phyloP scores from a whole-genome alignment of 106 monocot genomes.

The Phalaenopsis aphrodite region DNA sequence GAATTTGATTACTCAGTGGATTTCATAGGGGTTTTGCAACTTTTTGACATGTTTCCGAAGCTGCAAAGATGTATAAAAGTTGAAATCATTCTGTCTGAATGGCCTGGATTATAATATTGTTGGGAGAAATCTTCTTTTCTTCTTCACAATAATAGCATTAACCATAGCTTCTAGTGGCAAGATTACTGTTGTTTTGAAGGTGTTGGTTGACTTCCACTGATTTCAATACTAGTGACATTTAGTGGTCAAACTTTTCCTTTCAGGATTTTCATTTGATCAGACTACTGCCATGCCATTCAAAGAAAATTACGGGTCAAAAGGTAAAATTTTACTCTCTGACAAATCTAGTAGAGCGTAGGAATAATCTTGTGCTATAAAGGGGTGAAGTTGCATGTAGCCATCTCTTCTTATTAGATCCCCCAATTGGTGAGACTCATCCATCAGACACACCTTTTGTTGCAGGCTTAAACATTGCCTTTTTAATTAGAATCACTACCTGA shows the following conservation, averaged over 20 bases:
- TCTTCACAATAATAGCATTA: background rate
- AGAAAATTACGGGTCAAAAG: conserved; percentile 70
- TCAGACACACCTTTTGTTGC: background rate
- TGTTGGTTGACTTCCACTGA: conserved; percentile 12
- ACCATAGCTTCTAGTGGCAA: background rate
- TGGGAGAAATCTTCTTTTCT: conserved; percentile 1
- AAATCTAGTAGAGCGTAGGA: background rate
- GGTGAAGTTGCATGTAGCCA: background rate
- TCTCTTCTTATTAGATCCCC: background rate
- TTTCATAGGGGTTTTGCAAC: background rate
- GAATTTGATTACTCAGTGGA: background rate
- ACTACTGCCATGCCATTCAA: conserved; percentile 42
- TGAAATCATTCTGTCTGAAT: background rate
- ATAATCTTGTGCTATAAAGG: background rate
- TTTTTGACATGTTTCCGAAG: background rate
- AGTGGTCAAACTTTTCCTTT: conserved; percentile 65
- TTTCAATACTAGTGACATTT: conserved; percentile 31
- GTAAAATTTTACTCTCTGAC: conserved; percentile 37
- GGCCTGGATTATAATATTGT: conserved; percentile 3
- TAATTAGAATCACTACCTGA: background rate
- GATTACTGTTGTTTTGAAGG: conserved; percentile 10
- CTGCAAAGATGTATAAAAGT: background rate
- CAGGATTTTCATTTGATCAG: conserved; percentile 82
- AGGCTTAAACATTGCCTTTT: background rate
- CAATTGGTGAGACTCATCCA: background rate